Percentiles rank a stretch among this genome's conserved stretches.
These are phyloP conservation scores for Zasmidium angulare DNA, from an alignment of 2,329 filamentous ascomycete species.

Conservation along the genomic window DNA sequence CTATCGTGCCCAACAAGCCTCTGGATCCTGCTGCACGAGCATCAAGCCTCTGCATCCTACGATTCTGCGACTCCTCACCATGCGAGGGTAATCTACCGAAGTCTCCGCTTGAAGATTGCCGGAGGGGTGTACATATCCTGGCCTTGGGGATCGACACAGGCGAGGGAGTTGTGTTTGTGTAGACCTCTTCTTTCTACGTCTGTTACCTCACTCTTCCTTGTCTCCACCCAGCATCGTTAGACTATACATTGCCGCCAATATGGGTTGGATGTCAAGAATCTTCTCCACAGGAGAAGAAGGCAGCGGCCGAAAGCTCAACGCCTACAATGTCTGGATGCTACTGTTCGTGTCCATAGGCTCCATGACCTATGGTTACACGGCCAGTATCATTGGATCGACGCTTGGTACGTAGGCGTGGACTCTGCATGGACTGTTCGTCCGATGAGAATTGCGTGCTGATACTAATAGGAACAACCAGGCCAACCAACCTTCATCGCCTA, in stretches of 20 bases:
- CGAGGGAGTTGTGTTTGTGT: background rate
- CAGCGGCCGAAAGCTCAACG: background rate
- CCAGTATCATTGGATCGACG: constrained; percentile 21
- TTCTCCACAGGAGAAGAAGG: constrained; percentile 3
- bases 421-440: no score
- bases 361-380: constrained; percentile 18
- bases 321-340: constrained; percentile 21
- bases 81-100: background rate
- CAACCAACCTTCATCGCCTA: constrained; percentile 25
- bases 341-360: constrained; percentile 20
- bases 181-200: background rate
- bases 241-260: background rate
- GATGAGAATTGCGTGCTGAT: no score
- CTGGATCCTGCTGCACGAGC: background rate
- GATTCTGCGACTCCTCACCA: background rate
- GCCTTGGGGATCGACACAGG: background rate
- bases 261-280: background rate
- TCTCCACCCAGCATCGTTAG: no score
- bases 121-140: background rate
- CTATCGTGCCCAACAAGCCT: background rate
- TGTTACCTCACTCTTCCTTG: no score
- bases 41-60: background rate
- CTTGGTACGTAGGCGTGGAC: no score
- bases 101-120: background rate
- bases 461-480: constrained; percentile 1